Evolutionary conservation across 225 moss, liverwort and hornwort species (phyloP), one percentile per base, ranked within the genome.

Genomic region (Marchantia polymorpha): DNA sequence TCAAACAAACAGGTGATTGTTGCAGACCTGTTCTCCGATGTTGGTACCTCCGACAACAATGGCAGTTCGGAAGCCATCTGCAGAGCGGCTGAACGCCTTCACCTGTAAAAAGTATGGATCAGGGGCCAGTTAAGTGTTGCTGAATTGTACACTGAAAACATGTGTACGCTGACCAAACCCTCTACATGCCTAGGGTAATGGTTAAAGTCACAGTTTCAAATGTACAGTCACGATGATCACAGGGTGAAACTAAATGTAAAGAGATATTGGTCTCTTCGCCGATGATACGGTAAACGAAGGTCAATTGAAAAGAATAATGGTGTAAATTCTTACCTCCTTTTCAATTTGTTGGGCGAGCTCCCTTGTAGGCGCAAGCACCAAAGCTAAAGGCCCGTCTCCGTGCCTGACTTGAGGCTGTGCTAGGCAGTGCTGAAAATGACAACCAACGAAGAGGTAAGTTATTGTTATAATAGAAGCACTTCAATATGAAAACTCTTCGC

Each of bases 291-390:
- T 27, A 3, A 10, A 29, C 10, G 66, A 66, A 27, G n/a, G 10
- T 29, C 66, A 3, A 66, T 12, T 61, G 23, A 8, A n/a, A 4
- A 22, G 61, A 61, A 61, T 3, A 61, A 0, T 10, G 25, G 10
- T 59, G 60, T 46, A 10, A 23, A 23, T 12, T 27, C 30, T 70
- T 73, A 76, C 88, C 92, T 99, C 99, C 79, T 92, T 99, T 87
- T 99, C 99, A 72, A 99, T 99, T 82, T 99, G 99, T 89, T 99
- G 99, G 59, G 99, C 99, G 17, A 99, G 93, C 85, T 99, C 99
- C 75, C 99, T 92, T 53, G 99, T 99, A 7, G 99, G 99, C 8
- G 99, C 99, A 82, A 99, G 84, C 10, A 99, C 99, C 68, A 99
- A 69, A 3, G 95, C 99, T 59, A 99, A 73, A 3, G 99, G 99